Conservation (phyloP, 2,329 filamentous ascomycete species). For the Lachnum nothofagi region DNA sequence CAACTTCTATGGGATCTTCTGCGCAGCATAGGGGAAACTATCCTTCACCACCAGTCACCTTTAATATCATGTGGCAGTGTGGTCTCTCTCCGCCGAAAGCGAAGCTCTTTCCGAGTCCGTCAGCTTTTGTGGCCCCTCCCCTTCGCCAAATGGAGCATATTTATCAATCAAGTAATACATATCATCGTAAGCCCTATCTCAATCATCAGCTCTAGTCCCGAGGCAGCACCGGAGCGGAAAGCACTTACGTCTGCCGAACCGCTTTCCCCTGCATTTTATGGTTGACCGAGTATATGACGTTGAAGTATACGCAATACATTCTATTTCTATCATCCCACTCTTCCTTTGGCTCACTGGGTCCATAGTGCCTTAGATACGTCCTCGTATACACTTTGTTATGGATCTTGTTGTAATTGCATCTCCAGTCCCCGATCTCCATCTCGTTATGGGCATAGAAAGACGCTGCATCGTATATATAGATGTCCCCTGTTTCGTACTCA, state of each 20-base stretch:
- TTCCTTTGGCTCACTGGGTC: conserved; percentile 25
- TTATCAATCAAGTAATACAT: conserved; percentile 36
- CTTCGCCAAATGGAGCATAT: too few relatives aligned
- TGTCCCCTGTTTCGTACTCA: conserved; percentile 10
- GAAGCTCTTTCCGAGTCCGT: too few relatives aligned
- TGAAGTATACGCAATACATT: conserved; percentile 25
- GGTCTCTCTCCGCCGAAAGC: too few relatives aligned
- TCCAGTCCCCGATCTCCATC: conserved; percentile 20
- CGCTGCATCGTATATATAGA: conserved; percentile 17
- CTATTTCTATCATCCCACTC: conserved; percentile 32
- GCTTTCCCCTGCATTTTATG: conserved; percentile 3
- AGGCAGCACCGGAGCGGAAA: not conserved
- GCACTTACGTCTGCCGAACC: conserved; percentile 7
- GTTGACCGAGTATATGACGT: conserved; percentile 5
- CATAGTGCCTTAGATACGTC: conserved; percentile 10
- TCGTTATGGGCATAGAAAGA: conserved; percentile 20
- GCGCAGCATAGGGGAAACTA: too few relatives aligned
- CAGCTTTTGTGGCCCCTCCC: too few relatives aligned
- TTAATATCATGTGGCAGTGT: too few relatives aligned
- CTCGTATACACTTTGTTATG: conserved; percentile 8
- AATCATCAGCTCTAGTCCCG: not conserved
- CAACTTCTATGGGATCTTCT: too few relatives aligned
- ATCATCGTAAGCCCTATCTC: conserved; percentile 34
- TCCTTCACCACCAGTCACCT: too few relatives aligned
- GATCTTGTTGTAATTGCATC: conserved; percentile 3